Conservation (phyloP, 208 protist species). For the Wallacemonas rigidus region DNA sequence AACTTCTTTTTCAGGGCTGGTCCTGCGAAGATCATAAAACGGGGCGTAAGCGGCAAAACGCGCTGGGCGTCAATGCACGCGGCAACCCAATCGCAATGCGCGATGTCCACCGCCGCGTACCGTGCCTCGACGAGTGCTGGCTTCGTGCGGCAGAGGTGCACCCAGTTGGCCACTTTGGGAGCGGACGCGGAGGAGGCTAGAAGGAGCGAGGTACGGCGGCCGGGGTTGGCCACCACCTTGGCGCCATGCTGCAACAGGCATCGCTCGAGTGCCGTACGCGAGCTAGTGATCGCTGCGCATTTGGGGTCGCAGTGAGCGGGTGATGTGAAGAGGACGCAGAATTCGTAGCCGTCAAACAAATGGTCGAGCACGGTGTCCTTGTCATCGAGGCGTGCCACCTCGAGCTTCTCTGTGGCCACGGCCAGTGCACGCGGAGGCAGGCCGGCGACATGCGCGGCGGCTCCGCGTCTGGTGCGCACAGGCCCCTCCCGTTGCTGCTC, state of each 20-base stretch:
- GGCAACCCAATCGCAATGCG: conserved; percentile 34
- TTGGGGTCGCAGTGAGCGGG: neutral
- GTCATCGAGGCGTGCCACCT: conserved; percentile 14
- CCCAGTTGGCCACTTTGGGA: conserved; percentile 40
- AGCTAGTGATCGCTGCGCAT: neutral
- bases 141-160: conserved; percentile 21
- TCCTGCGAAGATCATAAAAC: conserved; percentile 43
- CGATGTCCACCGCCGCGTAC: conserved; percentile 30
- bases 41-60: conserved; percentile 35
- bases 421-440: conserved; percentile 17
- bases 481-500: neutral
- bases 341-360: conserved; percentile 44
- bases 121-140: neutral
- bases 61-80: conserved; percentile 26
- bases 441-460: neutral
- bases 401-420: conserved; percentile 13
- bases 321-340: conserved; percentile 47
- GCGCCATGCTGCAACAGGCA: conserved; percentile 45
- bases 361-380: conserved; percentile 20
- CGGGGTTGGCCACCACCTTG: conserved; percentile 44
- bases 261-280: conserved; percentile 28
- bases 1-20: conserved; percentile 28
- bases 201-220: conserved; percentile 30
- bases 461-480: neutral
- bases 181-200: conserved; percentile 23